A percentile compares a stretch with the other conserved stretches of the same genome.
Evolutionary conservation across 2,329 filamentous ascomycete species (phyloP).

Genomic region (Pezicula rhizophila): DNA sequence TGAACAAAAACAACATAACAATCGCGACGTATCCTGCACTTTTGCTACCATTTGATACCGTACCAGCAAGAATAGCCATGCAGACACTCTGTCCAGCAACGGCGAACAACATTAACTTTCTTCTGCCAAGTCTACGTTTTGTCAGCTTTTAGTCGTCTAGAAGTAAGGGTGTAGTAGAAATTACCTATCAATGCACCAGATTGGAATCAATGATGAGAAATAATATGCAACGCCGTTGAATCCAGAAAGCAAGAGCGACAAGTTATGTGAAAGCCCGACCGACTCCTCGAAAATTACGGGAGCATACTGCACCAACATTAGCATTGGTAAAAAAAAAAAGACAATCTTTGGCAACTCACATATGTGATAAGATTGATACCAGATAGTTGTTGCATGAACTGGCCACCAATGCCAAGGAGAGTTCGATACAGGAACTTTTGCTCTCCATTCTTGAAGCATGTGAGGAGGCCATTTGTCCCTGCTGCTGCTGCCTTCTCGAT

Average conservation of each 20-base stretch:
- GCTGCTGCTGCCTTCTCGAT: conserved; percentile 34
- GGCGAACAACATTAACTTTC: conserved; percentile 52
- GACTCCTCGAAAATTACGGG: conserved; percentile 42
- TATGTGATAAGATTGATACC: conserved; percentile 33
- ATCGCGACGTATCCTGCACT: conserved; percentile 32
- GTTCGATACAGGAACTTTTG: conserved; percentile 35
- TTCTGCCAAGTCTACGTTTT: conserved; percentile 38
- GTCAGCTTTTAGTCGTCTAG: neutral
- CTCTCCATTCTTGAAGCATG: conserved; percentile 35
- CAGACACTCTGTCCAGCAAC: conserved; percentile 31
- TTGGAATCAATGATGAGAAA: conserved; percentile 28
- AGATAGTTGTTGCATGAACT: conserved; percentile 36
- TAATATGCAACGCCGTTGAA: conserved; percentile 38
- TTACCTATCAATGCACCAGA: conserved; percentile 41
- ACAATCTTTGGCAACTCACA: conserved; percentile 1
- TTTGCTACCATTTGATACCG: conserved; percentile 33
- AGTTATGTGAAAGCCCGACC: conserved; percentile 36
- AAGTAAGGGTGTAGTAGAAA: neutral
- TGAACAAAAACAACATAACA: conserved; percentile 37
- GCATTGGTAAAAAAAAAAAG: neutral
- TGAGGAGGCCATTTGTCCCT: conserved; percentile 25
- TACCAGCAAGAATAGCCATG: conserved; percentile 50
- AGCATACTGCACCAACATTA: conserved; percentile 24
- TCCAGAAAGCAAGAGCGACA: conserved; percentile 47
- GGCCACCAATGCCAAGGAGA: conserved; percentile 35